Percentiles rank a stretch among this genome's conserved stretches.
phyloP scores from a whole-genome alignment of 2,329 filamentous ascomycete genomes.

The Metarhizium sp. region DNA sequence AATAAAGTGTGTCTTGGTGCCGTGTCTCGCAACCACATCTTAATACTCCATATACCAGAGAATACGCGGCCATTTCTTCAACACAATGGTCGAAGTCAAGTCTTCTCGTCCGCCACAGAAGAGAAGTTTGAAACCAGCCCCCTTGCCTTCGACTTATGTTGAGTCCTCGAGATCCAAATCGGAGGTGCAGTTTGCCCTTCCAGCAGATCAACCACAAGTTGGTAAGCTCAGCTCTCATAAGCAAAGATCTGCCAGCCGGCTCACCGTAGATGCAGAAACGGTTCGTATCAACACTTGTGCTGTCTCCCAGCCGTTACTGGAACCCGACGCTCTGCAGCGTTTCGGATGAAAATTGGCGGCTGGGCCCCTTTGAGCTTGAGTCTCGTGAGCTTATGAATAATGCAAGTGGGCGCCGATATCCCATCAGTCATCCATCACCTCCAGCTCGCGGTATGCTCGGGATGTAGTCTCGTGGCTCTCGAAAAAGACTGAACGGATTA shows the following conservation, averaged over 20 bases:
- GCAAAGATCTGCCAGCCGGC: not conserved
- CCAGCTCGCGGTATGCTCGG: not conserved
- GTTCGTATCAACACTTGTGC: constrained; percentile 18
- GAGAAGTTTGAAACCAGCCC: constrained; percentile 15
- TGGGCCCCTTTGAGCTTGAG: not conserved
- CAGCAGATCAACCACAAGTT: constrained; percentile 15
- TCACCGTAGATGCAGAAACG: constrained; percentile 11
- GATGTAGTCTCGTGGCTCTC: not conserved
- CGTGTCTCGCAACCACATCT: too few species aligned
- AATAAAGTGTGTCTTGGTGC: too few species aligned
- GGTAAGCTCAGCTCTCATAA: constrained; percentile 10
- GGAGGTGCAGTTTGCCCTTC: constrained; percentile 20
- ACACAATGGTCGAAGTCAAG: constrained; percentile 1
- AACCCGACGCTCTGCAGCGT: constrained; percentile 17
- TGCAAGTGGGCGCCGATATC: not conserved
- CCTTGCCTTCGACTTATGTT: constrained; percentile 12
- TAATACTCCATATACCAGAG: too few species aligned
- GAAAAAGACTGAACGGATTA: too few species aligned
- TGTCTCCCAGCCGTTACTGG: constrained; percentile 25
- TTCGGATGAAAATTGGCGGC: constrained; percentile 7
- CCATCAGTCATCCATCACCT: not conserved
- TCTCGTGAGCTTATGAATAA: not conserved
- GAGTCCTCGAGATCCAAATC: constrained; percentile 16
- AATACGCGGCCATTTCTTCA: not conserved
- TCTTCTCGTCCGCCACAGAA: constrained; percentile 10